These are phyloP conservation scores for Candida adriatica DNA, from an alignment of 805 yeast species.

Conservation along the genomic window DNA sequence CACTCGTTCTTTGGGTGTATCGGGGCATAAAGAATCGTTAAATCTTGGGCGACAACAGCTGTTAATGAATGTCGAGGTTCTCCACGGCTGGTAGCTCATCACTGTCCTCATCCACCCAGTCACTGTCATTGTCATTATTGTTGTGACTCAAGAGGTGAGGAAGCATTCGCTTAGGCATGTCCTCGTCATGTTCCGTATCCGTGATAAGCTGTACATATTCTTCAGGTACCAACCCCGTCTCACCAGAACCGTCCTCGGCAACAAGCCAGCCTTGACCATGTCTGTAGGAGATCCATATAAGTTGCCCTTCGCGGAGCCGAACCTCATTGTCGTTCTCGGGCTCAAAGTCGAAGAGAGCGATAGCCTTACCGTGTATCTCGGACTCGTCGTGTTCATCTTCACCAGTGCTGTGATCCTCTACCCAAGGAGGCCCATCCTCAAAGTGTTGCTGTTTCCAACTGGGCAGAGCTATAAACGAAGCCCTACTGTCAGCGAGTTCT, in stretches of 20 bases:
- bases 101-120: constrained; percentile 28
- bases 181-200: constrained; percentile 1
- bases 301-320: constrained; percentile 69
- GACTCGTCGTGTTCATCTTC: constrained; percentile 13
- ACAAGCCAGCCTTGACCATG: constrained; percentile 99
- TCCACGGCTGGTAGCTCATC: constrained; percentile 12
- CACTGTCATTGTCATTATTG: constrained; percentile 10
- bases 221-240: constrained; percentile 91
- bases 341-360: constrained; percentile 81
- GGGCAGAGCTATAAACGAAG: constrained; percentile 16
- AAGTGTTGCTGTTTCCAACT: constrained; percentile 3
- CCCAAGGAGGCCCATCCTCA: constrained; percentile 8
- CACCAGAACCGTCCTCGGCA: constrained; percentile 68
- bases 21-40: too few species aligned
- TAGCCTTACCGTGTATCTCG: constrained; percentile 55
- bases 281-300: constrained; percentile 77
- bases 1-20: too few species aligned
- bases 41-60: too few species aligned
- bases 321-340: constrained; percentile 96
- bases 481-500: constrained; percentile 16
- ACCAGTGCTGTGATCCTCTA: constrained; percentile 1
- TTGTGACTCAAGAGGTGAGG: constrained; percentile 1
- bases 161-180: constrained; percentile 5
- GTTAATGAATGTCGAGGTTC: too few species aligned
- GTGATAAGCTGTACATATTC: constrained; percentile 74